phyloP scores from a whole-genome alignment of 805 yeast genomes.

The Candida taoyuanica region DNA sequence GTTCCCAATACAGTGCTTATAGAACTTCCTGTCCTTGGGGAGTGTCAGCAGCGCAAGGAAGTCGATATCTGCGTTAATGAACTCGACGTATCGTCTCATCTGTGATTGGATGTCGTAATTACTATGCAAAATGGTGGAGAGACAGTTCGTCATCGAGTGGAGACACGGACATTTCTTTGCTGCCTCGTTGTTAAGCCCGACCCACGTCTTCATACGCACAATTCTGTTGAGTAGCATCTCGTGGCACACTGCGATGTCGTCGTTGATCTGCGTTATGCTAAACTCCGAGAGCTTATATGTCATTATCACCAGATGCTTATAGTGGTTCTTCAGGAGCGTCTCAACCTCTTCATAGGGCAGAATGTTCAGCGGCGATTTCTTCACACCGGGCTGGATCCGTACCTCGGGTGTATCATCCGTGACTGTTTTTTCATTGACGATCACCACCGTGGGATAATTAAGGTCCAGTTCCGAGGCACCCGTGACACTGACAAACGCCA shows the following conservation, averaged over 20 bases:
- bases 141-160: slow-evolving; percentile 33
- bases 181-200: slow-evolving; percentile 31
- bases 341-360: slow-evolving; percentile 12
- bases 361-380: slow-evolving; percentile 11
- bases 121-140: slow-evolving; percentile 22
- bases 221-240: slow-evolving; percentile 27
- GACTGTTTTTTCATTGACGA: slow-evolving; percentile 18
- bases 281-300: slow-evolving; percentile 16
- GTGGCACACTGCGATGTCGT: slow-evolving; percentile 19
- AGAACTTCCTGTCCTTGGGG: slow-evolving; percentile 23
- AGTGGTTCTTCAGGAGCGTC: slow-evolving; percentile 18
- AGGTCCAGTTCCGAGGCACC: slow-evolving; percentile 27
- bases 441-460: slow-evolving; percentile 24
- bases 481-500: slow-evolving; percentile 17
- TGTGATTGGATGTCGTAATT: slow-evolving; percentile 12
- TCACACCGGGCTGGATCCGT: neutral
- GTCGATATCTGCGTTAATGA: slow-evolving; percentile 28
- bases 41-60: slow-evolving; percentile 25
- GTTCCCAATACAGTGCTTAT: slow-evolving; percentile 40
- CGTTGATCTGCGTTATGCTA: slow-evolving; percentile 17
- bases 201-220: slow-evolving; percentile 38
- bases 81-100: slow-evolving; percentile 17
- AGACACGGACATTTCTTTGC: slow-evolving; percentile 23
- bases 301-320: slow-evolving; percentile 23
- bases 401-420: neutral